Evolutionary conservation across 1,284 basidiomycete species (phyloP).

Genomic region (Bjerkandera adusta): DNA sequence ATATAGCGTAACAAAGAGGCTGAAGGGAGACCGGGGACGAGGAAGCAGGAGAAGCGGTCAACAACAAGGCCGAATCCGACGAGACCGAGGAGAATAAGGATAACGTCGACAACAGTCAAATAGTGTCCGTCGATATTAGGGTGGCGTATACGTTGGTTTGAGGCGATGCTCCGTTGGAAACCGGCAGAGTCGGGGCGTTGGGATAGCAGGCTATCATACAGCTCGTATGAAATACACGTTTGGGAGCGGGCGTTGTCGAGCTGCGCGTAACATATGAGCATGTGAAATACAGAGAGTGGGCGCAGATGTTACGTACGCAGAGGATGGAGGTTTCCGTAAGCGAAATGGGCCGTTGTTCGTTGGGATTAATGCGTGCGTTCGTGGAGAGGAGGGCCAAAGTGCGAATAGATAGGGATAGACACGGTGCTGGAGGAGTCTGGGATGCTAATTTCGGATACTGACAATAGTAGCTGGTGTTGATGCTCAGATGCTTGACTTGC

Average conservation of each 20-base stretch:
- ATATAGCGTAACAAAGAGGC: not conserved
- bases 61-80: not conserved
- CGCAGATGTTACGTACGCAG: not conserved
- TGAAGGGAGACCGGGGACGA: not conserved
- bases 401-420: not conserved
- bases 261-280: not conserved
- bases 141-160: not conserved
- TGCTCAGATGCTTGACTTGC: conserved; percentile 1
- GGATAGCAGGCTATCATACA: conserved; percentile 10
- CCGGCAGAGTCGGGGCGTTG: not conserved
- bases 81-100: not conserved
- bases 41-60: not conserved
- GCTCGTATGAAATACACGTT: not conserved
- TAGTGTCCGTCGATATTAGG: no score
- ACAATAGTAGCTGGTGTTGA: conserved; percentile 1
- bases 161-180: not conserved
- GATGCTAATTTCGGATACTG: not conserved
- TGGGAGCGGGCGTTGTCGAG: conserved; percentile 7
- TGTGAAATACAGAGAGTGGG: not conserved
- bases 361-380: conserved; percentile 2
- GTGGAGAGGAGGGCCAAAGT: not conserved
- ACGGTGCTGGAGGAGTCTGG: not conserved
- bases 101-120: not conserved
- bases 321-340: not conserved
- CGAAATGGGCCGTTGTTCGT: not conserved